phyloP scores from a whole-genome alignment of 495 filamentous ascomycete species.

The Neohortaea acidophila region DNA sequence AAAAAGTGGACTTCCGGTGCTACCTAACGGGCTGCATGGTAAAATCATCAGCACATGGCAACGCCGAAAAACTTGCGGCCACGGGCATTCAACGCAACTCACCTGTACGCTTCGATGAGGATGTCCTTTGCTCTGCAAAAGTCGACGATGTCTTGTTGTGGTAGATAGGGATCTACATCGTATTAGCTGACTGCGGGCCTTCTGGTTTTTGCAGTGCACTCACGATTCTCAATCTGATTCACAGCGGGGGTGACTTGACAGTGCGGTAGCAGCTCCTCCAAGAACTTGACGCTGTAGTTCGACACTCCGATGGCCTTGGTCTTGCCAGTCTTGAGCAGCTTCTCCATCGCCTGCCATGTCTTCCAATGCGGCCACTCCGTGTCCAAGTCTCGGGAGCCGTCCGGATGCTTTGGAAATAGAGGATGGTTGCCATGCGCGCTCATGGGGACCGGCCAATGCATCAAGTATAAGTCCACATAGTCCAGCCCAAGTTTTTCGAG shows the following conservation, averaged over 20 bases:
- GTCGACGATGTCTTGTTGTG: conserved; percentile 73
- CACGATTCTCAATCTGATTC: conserved; percentile 41
- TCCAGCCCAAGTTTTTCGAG: conserved; percentile 56
- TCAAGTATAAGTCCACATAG: conserved; percentile 70
- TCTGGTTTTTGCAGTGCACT: conserved; percentile 18
- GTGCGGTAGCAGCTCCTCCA: conserved; percentile 55
- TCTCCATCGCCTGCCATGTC: conserved; percentile 73
- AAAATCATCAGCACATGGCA: too few species aligned
- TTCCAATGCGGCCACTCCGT: conserved; percentile 48
- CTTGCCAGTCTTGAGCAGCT: conserved; percentile 50
- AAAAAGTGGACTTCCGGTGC: conserved; percentile 60
- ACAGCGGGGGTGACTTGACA: conserved; percentile 57
- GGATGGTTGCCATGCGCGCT: conserved; percentile 65
- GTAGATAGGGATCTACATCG: conserved; percentile 46
- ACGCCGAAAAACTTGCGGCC: too few species aligned
- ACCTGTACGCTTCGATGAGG: conserved; percentile 16
- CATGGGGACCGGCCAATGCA: conserved; percentile 76
- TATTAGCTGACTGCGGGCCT: not conserved
- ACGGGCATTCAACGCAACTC: too few species aligned
- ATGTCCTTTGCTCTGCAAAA: conserved; percentile 18
- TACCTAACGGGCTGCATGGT: conserved; percentile 52
- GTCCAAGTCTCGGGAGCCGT: conserved; percentile 56
- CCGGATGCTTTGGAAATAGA: conserved; percentile 54
- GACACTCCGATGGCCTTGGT: conserved; percentile 64
- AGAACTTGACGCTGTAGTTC: conserved; percentile 61